Evolutionary conservation across 768 basidiomycete genomes (phyloP).

Genomic region (Suillus clintonianus): DNA sequence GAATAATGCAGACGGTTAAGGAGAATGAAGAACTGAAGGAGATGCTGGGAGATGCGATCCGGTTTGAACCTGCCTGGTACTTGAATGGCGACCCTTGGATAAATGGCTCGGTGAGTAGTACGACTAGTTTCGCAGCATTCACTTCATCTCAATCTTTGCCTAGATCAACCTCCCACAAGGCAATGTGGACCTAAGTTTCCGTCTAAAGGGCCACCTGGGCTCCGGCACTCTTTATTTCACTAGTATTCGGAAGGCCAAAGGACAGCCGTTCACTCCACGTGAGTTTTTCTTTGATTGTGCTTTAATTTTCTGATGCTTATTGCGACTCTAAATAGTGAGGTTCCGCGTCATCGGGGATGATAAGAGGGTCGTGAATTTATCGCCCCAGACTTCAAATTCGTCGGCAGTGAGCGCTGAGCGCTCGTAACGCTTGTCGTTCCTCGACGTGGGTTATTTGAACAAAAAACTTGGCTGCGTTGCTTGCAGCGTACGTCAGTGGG

Average conservation of each 20-base stretch:
- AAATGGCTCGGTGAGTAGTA: constrained; percentile 62
- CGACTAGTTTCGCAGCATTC: neutral
- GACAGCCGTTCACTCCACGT: constrained; percentile 69
- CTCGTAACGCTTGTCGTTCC: neutral
- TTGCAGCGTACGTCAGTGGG: too few species aligned
- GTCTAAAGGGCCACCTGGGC: constrained; percentile 74
- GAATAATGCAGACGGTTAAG: constrained; percentile 61
- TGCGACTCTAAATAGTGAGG: constrained; percentile 45
- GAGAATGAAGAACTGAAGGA: constrained; percentile 51
- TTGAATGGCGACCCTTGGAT: constrained; percentile 77
- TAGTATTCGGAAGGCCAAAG: constrained; percentile 77
- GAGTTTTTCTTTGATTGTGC: constrained; percentile 1
- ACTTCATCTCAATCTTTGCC: neutral
- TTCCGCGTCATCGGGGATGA: constrained; percentile 70
- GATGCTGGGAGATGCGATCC: constrained; percentile 59
- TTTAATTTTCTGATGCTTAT: neutral
- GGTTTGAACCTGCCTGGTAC: constrained; percentile 44
- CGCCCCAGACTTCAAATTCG: constrained; percentile 8
- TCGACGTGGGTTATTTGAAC: neutral
- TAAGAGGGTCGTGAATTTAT: constrained; percentile 46
- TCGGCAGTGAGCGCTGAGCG: neutral
- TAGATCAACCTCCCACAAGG: constrained; percentile 77
- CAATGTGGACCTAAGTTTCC: constrained; percentile 76
- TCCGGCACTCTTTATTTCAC: constrained; percentile 82
- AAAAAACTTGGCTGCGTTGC: neutral